Evolutionary conservation across 2,329 filamentous ascomycete species (phyloP).

Genomic region (Nemania abortiva): DNA sequence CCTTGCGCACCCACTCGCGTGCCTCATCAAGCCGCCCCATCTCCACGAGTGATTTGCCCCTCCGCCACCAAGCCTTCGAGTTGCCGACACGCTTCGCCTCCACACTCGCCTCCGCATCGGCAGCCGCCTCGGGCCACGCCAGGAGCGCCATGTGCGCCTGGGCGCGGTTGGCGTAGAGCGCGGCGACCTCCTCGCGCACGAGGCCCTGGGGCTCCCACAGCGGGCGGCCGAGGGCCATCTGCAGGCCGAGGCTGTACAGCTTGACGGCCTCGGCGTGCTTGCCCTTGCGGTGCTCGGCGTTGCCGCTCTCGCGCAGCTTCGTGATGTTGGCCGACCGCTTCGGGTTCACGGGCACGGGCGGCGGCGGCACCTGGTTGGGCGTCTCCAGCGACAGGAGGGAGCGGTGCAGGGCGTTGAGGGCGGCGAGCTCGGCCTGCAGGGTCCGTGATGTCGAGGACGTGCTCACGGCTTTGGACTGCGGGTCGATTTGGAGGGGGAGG

Average conservation of each 20-base stretch:
- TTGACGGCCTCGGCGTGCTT: slow-evolving; percentile 80
- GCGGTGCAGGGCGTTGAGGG: slow-evolving; percentile 84
- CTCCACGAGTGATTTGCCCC: slow-evolving; percentile 86
- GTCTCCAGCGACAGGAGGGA: slow-evolving; percentile 74
- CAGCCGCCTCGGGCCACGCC: slow-evolving; percentile 85
- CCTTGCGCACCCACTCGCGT: slow-evolving; percentile 79
- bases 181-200: slow-evolving; percentile 84
- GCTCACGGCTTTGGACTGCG: slow-evolving; percentile 80
- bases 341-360: slow-evolving; percentile 90
- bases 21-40: slow-evolving; percentile 92
- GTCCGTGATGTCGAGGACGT: slow-evolving; percentile 57
- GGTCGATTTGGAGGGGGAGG: slow-evolving; percentile 84
- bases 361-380: slow-evolving; percentile 78
- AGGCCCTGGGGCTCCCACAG: slow-evolving; percentile 88
- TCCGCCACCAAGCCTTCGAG: slow-evolving; percentile 93
- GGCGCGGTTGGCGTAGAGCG: slow-evolving; percentile 86
- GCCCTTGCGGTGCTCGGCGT: slow-evolving; percentile 83
- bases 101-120: slow-evolving; percentile 89
- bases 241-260: slow-evolving; percentile 86
- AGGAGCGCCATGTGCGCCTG: slow-evolving; percentile 88
- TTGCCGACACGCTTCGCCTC: slow-evolving; percentile 90
- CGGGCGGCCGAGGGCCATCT: slow-evolving; percentile 87
- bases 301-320: slow-evolving; percentile 92
- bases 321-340: slow-evolving; percentile 88
- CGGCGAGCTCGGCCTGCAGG: slow-evolving; percentile 73